Evolutionary conservation across 768 basidiomycete genomes (phyloP), one percentile per base, ranked within the genome.

Genomic region (Pleurotus djamor): DNA sequence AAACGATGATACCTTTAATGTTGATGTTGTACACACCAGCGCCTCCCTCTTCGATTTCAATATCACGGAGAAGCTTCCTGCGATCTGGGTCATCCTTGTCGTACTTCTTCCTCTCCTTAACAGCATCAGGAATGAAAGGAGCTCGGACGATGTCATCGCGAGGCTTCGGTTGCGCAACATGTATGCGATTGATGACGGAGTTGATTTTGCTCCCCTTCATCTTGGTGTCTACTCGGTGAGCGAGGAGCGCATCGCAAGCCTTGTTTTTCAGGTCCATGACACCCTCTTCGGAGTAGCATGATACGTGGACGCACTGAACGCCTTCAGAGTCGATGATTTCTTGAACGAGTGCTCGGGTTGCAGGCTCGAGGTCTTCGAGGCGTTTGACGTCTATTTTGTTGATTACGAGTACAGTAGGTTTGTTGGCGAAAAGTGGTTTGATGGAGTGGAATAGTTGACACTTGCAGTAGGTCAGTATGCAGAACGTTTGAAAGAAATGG

Each of bases 361-460:
- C 91, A 8, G 86, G 77, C 10, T 84, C 72, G 28, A 98, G 83
- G 67, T 98, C 94, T 44, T 92, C 89, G 32, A 96, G 84, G 50
- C 94, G 88, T 66, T 79, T 90, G 60, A 98, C 88, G 69, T 99
- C 97, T 66, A 95, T 88, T 83, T 99, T 99, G 85, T 99, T 99
- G 74, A 98, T 88, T 66, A 98, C 96, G 37, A 99, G 87, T 59
- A 99, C 67, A 48, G 89, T 92, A 44, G 96, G 96, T 74, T 98
- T 98, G 72, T 89, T 90, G 55, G 82, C 79, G 75, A 99, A 99
- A 50, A 99, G 85, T 41, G 97, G 97, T 75, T 98, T 98, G 78
- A 99, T 98, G 52, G 97, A 98, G 73, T 98, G 92, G 86, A 96
- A 98, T 63, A 98, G 87, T 80, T 97, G 92, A 82, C 95, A 97